Percentiles rank a stretch among this genome's conserved stretches.
These are phyloP conservation scores for Solanum lycopersicoides DNA, from an alignment of 257 asterid genomes.

Conservation along the genomic window DNA sequence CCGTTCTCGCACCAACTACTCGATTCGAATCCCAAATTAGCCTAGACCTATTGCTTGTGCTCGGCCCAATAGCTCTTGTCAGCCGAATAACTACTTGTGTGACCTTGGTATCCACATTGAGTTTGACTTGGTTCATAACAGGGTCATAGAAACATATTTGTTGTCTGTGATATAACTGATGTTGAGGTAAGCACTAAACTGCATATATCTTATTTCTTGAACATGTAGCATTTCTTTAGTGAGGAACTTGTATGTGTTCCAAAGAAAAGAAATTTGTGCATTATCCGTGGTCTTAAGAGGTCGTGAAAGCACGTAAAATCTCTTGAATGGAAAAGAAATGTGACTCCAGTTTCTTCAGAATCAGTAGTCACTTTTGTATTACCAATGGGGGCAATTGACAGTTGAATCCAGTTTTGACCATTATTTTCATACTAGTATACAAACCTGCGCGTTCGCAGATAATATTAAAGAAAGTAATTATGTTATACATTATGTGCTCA, in stretches of 20 bases:
- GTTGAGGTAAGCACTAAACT: slow-evolving; percentile 31
- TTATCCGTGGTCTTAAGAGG: not conserved
- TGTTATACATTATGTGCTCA: no score
- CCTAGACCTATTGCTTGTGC: no score
- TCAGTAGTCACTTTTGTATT: not conserved
- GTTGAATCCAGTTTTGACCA: not conserved
- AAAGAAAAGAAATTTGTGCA: not conserved
- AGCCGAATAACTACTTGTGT: no score
- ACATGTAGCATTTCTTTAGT: not conserved
- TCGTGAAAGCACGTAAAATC: not conserved
- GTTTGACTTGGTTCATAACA: no score
- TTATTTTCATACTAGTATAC: no score
- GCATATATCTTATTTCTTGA: not conserved
- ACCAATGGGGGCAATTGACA: not conserved
- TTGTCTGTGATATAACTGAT: slow-evolving; percentile 72
- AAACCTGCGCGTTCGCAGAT: no score
- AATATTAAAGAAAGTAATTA: no score
- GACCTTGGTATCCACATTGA: no score
- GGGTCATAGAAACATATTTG: slow-evolving; percentile 59
- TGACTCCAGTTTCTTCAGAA: not conserved
- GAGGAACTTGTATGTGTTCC: not conserved
- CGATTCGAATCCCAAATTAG: no score
- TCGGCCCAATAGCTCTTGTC: no score
- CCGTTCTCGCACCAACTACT: no score
- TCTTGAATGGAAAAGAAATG: not conserved